Evolutionary conservation across 805 yeast genomes (phyloP).

Genomic region (Alloascoidea hylecoeti): DNA sequence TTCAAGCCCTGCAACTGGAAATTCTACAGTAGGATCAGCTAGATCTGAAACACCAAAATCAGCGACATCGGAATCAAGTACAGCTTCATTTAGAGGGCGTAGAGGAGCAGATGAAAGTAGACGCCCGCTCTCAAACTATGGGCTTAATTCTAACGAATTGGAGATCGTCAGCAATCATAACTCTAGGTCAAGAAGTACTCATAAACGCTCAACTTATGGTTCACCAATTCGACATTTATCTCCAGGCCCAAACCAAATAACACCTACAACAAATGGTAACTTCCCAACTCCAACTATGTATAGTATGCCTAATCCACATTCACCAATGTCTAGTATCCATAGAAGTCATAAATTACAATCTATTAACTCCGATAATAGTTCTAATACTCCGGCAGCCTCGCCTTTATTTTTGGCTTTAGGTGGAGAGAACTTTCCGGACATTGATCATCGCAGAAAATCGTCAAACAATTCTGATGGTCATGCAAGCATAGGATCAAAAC

Average conservation of each 20-base stretch:
- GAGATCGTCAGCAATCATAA: too few relatives aligned
- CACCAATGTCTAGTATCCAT: constrained; percentile 1
- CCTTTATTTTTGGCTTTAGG: not conserved
- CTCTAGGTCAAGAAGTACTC: not conserved
- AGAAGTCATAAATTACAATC: not conserved
- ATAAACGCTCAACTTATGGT: not conserved
- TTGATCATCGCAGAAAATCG: not conserved
- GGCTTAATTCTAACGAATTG: too few relatives aligned
- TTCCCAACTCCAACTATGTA: not conserved
- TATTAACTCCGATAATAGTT: not conserved
- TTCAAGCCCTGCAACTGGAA: too few relatives aligned
- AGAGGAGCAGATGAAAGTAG: too few relatives aligned
- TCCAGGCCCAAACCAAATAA: too few relatives aligned
- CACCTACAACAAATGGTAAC: too few relatives aligned
- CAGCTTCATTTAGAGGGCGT: not conserved
- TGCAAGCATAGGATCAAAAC: constrained; percentile 20
- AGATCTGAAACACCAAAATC: not conserved
- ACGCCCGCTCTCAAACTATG: too few relatives aligned
- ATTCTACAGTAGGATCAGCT: too few relatives aligned
- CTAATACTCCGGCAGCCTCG: not conserved
- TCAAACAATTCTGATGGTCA: not conserved
- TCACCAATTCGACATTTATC: not conserved
- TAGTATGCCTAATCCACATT: not conserved
- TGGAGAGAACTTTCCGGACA: too few relatives aligned
- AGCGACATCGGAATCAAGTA: not conserved